phyloP scores from a whole-genome alignment of 2,329 filamentous ascomycete species.

The Fusarium agapanthi region DNA sequence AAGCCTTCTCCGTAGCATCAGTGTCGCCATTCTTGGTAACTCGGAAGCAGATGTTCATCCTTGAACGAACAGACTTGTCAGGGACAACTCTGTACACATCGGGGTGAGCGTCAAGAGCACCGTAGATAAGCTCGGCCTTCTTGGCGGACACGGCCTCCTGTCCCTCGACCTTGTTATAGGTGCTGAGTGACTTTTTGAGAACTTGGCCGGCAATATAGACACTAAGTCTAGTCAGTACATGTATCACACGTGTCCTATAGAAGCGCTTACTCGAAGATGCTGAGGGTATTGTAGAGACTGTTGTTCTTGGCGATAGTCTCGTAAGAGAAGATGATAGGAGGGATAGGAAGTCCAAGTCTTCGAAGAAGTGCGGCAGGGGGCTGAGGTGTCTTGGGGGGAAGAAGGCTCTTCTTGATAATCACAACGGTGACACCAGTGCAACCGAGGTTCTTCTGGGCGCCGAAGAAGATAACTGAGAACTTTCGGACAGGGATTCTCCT shows the following conservation, averaged over 20 bases:
- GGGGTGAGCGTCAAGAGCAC: constrained; percentile 76
- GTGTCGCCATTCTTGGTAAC: constrained; percentile 67
- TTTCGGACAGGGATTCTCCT: constrained; percentile 79
- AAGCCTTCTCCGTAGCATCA: constrained; percentile 78
- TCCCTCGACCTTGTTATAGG: constrained; percentile 74
- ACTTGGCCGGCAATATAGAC: constrained; percentile 93
- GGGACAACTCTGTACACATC: constrained; percentile 81
- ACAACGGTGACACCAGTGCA: constrained; percentile 86
- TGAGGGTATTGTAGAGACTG: constrained; percentile 93
- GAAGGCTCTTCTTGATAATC: constrained; percentile 81
- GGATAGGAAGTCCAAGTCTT: constrained; percentile 77
- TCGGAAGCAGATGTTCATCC: constrained; percentile 97
- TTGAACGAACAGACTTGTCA: constrained; percentile 76
- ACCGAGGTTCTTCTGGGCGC: constrained; percentile 94
- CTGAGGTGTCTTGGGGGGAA: constrained; percentile 72
- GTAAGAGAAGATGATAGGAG: constrained; percentile 83
- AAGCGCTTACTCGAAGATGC: constrained; percentile 78
- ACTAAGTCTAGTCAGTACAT: constrained; percentile 51
- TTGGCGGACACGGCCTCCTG: constrained; percentile 77
- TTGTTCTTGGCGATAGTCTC: constrained; percentile 90
- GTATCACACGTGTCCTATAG: background rate
- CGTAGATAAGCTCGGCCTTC: constrained; percentile 83
- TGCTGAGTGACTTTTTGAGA: constrained; percentile 75
- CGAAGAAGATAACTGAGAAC: constrained; percentile 87
- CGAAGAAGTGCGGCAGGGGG: constrained; percentile 76